Percentiles rank a stretch among this genome's conserved stretches.
Evolutionary conservation across 768 basidiomycete genomes (phyloP).

Genomic region (Hygrophorus pudorinus): DNA sequence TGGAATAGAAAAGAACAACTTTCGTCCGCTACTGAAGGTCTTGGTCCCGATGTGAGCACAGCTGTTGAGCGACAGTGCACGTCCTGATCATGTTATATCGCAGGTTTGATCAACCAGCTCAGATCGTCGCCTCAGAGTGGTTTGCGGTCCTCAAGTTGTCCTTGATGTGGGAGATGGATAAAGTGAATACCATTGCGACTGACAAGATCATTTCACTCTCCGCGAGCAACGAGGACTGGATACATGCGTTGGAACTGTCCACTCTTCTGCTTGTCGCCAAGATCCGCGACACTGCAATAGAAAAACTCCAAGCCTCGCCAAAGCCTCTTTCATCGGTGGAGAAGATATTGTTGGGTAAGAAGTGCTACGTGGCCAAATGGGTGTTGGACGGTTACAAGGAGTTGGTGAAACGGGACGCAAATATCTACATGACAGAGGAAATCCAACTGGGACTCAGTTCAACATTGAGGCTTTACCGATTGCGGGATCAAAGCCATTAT

Average conservation of each 20-base stretch:
- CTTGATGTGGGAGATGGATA: conserved; percentile 24
- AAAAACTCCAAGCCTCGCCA: too few species aligned
- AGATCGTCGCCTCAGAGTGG: conserved; percentile 21
- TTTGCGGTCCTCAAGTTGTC: conserved; percentile 23
- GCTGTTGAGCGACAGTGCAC: not conserved
- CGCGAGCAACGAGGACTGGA: conserved; percentile 15
- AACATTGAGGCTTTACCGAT: not conserved
- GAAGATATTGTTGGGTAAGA: not conserved
- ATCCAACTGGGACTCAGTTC: not conserved
- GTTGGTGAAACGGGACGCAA: not conserved
- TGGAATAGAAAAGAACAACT: conserved; percentile 1
- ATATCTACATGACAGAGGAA: not conserved
- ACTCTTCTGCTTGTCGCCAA: too few species aligned
- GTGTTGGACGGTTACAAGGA: not conserved
- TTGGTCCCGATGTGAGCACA: conserved; percentile 19
- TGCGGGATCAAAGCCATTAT: not conserved
- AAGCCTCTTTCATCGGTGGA: not conserved
- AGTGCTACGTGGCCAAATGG: not conserved
- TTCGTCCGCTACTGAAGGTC: conserved; percentile 7
- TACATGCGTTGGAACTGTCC: conserved; percentile 16
- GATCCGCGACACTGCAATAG: too few species aligned
- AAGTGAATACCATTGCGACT: conserved; percentile 11
- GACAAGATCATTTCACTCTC: too few species aligned
- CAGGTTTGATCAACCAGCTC: not conserved
- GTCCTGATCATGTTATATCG: conserved; percentile 3